Conservation (phyloP, 169 alveolate species). For the Plasmodium coatneyi region DNA sequence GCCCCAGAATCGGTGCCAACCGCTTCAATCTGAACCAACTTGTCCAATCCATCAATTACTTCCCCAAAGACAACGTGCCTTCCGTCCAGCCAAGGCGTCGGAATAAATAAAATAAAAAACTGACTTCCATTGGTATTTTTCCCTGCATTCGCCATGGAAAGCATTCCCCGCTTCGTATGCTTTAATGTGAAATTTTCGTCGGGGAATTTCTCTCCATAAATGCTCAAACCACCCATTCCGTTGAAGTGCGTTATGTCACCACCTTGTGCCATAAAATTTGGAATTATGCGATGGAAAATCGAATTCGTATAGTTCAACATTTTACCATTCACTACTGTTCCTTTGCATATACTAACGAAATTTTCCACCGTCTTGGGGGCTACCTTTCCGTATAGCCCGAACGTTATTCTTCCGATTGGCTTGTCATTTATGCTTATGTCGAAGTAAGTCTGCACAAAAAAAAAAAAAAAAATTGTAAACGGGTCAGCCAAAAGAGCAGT, state of each 20-base stretch:
- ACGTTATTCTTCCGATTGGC: conserved; percentile 74
- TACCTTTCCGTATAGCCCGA: conserved; percentile 90
- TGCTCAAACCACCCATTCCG: conserved; percentile 94
- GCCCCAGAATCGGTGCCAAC: conserved; percentile 86
- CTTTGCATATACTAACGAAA: conserved; percentile 92
- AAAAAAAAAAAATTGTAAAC: background rate
- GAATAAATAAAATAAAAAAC: conserved; percentile 92
- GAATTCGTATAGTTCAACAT: conserved; percentile 86
- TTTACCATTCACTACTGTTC: conserved; percentile 77
- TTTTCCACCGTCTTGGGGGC: conserved; percentile 94
- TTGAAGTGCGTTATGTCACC: conserved; percentile 94
- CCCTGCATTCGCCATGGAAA: conserved; percentile 96
- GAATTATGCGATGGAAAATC: conserved; percentile 94
- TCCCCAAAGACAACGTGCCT: conserved; percentile 98
- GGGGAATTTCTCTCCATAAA: conserved; percentile 90
- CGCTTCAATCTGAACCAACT: conserved; percentile 88
- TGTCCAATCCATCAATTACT: conserved; percentile 90
- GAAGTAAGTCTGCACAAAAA: conserved; percentile 58
- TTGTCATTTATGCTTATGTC: conserved; percentile 47
- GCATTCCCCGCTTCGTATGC: conserved; percentile 86
- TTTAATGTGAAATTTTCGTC: conserved; percentile 91
- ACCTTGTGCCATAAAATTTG: conserved; percentile 94
- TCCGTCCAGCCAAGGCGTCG: conserved; percentile 94
- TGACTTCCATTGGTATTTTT: conserved; percentile 95
- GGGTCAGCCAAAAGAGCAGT: no score